Evolutionary conservation across 75 land plant species (phyloP).

Genomic region (Cupressus sempervirens): DNA sequence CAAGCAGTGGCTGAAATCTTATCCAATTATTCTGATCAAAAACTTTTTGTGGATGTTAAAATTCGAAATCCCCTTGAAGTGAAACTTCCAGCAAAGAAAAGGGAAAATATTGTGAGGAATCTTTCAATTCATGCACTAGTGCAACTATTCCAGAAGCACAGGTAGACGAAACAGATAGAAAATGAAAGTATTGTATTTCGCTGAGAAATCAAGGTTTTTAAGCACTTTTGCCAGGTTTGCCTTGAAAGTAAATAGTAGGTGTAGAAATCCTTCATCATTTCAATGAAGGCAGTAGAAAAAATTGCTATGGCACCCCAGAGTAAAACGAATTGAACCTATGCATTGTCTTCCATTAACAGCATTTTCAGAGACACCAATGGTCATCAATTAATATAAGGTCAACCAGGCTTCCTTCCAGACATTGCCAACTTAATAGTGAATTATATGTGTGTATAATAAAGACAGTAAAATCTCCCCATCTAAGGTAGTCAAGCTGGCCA

Average conservation of each 20-base stretch:
- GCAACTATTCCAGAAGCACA: not conserved
- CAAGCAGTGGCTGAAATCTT: not conserved
- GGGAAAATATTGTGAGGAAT: not conserved
- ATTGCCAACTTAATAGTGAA: not conserved
- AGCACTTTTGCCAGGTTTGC: not conserved
- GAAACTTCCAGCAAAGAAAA: not conserved
- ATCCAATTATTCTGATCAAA: not conserved
- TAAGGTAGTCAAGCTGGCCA: not conserved
- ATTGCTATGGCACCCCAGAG: not conserved
- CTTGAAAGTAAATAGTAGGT: not conserved
- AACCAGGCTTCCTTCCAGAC: not conserved
- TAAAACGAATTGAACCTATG: not conserved
- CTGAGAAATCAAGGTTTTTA: not conserved
- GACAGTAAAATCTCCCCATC: not conserved
- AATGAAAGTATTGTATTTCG: not conserved
- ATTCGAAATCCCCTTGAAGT: not conserved
- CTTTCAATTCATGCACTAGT: not conserved
- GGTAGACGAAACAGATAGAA: not conserved
- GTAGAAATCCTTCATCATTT: not conserved
- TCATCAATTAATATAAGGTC: not conserved
- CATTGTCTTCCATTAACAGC: not conserved
- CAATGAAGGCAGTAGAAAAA: not conserved
- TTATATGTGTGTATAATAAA: not conserved
- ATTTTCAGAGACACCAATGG: not conserved
- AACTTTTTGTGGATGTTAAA: not conserved